Percentiles rank a stretch among this genome's conserved stretches.
phyloP scores from a whole-genome alignment of 2,329 filamentous ascomycete species.

The Microsporum canis region DNA sequence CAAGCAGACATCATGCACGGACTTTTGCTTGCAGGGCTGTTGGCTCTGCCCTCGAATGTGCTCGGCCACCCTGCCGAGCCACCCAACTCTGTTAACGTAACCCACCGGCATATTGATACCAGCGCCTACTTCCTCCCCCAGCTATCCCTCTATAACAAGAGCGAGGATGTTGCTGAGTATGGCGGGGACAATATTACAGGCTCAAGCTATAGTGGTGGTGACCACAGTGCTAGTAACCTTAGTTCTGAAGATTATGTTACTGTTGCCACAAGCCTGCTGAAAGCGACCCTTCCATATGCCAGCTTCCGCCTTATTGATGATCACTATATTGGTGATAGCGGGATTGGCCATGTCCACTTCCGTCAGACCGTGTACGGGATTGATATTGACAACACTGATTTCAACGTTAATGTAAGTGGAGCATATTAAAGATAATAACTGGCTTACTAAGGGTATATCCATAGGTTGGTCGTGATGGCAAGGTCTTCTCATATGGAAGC shows the following conservation, averaged over 20 bases:
- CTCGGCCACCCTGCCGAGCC: constrained; percentile 8
- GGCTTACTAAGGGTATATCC: too few species aligned
- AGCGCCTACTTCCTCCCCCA: constrained; percentile 6
- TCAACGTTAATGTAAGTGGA: constrained; percentile 13
- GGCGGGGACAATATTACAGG: neutral
- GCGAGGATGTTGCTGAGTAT: neutral
- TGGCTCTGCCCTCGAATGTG: constrained; percentile 9
- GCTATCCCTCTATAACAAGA: constrained; percentile 7
- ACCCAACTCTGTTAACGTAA: neutral
- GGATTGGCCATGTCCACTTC: constrained; percentile 11
- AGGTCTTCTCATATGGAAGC: constrained; percentile 12
- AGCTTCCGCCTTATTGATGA: constrained; percentile 10
- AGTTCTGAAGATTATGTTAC: constrained; percentile 8
- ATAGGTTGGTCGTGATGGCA: constrained; percentile 11
- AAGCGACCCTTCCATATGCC: constrained; percentile 5
- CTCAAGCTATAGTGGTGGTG: neutral
- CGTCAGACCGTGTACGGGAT: constrained; percentile 11
- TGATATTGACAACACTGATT: constrained; percentile 12
- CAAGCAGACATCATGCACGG: constrained; percentile 10
- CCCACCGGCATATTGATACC: constrained; percentile 9
- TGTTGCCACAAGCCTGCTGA: constrained; percentile 7
- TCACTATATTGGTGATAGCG: constrained; percentile 11
- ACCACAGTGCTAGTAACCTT: neutral
- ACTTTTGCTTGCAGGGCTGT: constrained; percentile 11
- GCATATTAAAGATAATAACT: neutral